Base-by-base conservation (phyloP, 768 basidiomycete species). In the Lanmaoa rubissima region DNA sequence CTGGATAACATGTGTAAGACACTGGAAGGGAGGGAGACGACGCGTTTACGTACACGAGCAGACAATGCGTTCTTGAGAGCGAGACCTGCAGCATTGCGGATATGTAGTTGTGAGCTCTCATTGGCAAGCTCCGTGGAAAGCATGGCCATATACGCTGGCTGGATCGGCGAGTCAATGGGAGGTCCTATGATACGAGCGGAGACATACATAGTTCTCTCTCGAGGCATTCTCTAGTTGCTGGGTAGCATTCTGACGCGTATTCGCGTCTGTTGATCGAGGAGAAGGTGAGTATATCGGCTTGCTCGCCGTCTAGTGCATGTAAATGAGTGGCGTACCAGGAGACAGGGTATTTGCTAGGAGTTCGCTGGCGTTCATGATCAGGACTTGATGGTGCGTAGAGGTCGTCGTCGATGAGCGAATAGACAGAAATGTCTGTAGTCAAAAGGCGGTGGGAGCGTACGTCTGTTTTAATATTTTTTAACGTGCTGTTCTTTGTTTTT, bases 61-160 rank as follows among this genome's bases (percentile, higher is more conserved):
- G 88, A 83, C 56, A 99, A 75, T 58, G 94, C 84, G 74, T 99
- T 99, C 83, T 98, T 99, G 74, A 99, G 79, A 19, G 96, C 95
- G 50, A 99, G 80, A 71, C 93, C 94, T 24, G 97, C 95, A n/a
- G 96, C 94, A 69, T 92, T 96, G 63, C 97, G 82, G 51, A 95
- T 83, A 71, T 93, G 87, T 35, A 86, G 66, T 14, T 81, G 78
- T 7, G 81, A 82, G 43, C 61, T 76, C 70, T 94, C 92, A 63
- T 93, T 88, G 31, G 86, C 84, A 46, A 99, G 83, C 61, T 94
- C 92, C 17, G 83, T 75, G 17, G 91, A 88, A 60, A 99, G 86
- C 81, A 92, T 93, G 69, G 87, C 71, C 85, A 98, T 89, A 78
- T 98, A 99, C 64, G 86, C 87, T 58, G 92, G 90, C 94, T 96